phyloP scores from a whole-genome alignment of 2,329 filamentous ascomycete genomes.

The Alternaria atra region DNA sequence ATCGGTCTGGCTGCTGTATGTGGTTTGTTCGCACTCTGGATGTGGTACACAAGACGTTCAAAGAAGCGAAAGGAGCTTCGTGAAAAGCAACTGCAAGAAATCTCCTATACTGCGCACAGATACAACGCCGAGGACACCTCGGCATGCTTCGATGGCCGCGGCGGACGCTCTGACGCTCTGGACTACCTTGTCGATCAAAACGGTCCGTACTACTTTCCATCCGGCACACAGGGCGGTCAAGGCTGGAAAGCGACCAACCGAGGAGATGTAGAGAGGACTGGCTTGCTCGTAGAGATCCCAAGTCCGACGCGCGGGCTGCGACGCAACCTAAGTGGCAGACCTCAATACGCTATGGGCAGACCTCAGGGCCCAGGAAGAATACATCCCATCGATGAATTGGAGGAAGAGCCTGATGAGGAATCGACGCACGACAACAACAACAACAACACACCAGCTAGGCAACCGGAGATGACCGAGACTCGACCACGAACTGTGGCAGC shows the following conservation, averaged over 20 bases:
- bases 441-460: conserved; percentile 19
- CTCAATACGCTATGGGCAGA: conserved; percentile 59
- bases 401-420: conserved; percentile 60
- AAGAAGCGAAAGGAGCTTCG: conserved; percentile 54
- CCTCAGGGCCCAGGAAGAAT: conserved; percentile 63
- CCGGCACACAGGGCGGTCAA: conserved; percentile 32
- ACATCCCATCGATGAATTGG: conserved; percentile 70
- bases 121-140: conserved; percentile 52
- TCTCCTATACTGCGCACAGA: conserved; percentile 62
- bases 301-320: conserved; percentile 59
- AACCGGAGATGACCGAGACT: conserved; percentile 39
- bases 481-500: conserved; percentile 26
- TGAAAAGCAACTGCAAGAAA: conserved; percentile 64
- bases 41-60: conserved; percentile 57
- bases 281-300: conserved; percentile 57
- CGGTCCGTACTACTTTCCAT: conserved; percentile 40
- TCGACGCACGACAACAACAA: conserved; percentile 28
- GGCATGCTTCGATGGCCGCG: conserved; percentile 45
- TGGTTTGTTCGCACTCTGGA: conserved; percentile 55
- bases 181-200: conserved; percentile 41
- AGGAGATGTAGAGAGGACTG: conserved; percentile 56
- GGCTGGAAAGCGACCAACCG: conserved; percentile 44
- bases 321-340: conserved; percentile 50
- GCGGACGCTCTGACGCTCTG: conserved; percentile 53
- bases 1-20: conserved; percentile 56